Percentiles rank a stretch among this genome's conserved stretches.
These are phyloP conservation scores for Fusarium decemcellulare DNA, from an alignment of 2,329 filamentous ascomycete species.

Conservation along the genomic window DNA sequence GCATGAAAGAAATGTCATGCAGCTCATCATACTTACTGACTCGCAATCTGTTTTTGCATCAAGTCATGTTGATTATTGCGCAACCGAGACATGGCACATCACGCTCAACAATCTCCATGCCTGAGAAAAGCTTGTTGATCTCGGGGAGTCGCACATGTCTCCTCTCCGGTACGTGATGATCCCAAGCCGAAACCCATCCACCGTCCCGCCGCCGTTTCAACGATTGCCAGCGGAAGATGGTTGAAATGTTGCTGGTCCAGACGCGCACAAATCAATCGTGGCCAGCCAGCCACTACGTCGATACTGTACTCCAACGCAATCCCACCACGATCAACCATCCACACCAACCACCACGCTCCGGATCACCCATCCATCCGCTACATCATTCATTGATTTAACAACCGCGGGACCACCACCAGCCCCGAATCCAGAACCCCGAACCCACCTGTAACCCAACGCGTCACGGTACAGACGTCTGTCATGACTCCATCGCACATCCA, in stretches of 20 bases:
- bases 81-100: constrained; percentile 24
- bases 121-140: background rate
- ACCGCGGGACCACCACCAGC: constrained; percentile 30
- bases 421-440: constrained; percentile 28
- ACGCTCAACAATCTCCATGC: constrained; percentile 15
- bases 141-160: constrained; percentile 16
- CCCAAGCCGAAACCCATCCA: constrained; percentile 6
- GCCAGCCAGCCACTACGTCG: constrained; percentile 19
- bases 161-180: constrained; percentile 1
- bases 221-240: constrained; percentile 3
- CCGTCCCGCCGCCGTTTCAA: constrained; percentile 16
- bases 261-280: constrained; percentile 14
- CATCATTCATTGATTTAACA: constrained; percentile 36
- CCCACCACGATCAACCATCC: constrained; percentile 33
- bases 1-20: constrained; percentile 19
- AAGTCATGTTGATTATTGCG: constrained; percentile 4
- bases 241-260: constrained; percentile 4
- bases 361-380: constrained; percentile 40
- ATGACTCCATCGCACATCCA: constrained; percentile 39
- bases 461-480: constrained; percentile 33
- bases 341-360: constrained; percentile 37
- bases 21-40: constrained; percentile 16
- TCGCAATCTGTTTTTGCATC: constrained; percentile 14
- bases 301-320: constrained; percentile 26
- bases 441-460: constrained; percentile 32